phyloP scores from a whole-genome alignment of 2,329 filamentous ascomycete species.

The Aspergillus felis region DNA sequence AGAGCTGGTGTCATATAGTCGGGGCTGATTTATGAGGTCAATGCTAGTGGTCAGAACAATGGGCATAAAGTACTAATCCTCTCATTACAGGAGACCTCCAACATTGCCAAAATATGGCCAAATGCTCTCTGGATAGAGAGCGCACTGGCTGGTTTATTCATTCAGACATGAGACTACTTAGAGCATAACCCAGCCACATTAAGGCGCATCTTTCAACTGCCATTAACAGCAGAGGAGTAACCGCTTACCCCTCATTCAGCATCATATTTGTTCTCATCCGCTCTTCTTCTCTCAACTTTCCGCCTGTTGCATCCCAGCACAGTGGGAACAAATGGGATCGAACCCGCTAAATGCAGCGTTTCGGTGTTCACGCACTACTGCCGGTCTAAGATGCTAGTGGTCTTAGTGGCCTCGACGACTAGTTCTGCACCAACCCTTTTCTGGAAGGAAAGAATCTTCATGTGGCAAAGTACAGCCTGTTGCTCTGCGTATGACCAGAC shows the following conservation, averaged over 20 bases:
- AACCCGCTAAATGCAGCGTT: neutral
- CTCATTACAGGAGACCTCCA: too few relatives aligned
- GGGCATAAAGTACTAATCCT: too few relatives aligned
- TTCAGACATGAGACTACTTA: too few relatives aligned
- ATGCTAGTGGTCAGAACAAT: too few relatives aligned
- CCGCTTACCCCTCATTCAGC: neutral
- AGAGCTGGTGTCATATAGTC: too few relatives aligned
- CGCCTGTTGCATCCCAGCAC: neutral
- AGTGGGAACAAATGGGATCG: slow-evolving; percentile 6
- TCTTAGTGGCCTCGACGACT: neutral
- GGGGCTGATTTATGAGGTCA: too few relatives aligned
- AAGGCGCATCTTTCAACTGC: neutral
- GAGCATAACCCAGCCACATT: neutral
- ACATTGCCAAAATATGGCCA: too few relatives aligned
- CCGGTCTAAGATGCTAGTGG: neutral
- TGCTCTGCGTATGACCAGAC: neutral
- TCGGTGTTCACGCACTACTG: neutral
- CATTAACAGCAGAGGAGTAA: neutral
- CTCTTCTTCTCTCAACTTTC: neutral
- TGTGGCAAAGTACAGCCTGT: neutral
- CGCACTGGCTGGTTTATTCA: neutral
- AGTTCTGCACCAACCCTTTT: neutral
- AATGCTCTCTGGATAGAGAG: neutral
- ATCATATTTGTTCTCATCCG: neutral
- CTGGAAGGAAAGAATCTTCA: neutral